Percentiles rank a stretch among this genome's conserved stretches.
phyloP scores from a whole-genome alignment of 2,329 filamentous ascomycete species.

The Pyrenophora tritici-repentis region DNA sequence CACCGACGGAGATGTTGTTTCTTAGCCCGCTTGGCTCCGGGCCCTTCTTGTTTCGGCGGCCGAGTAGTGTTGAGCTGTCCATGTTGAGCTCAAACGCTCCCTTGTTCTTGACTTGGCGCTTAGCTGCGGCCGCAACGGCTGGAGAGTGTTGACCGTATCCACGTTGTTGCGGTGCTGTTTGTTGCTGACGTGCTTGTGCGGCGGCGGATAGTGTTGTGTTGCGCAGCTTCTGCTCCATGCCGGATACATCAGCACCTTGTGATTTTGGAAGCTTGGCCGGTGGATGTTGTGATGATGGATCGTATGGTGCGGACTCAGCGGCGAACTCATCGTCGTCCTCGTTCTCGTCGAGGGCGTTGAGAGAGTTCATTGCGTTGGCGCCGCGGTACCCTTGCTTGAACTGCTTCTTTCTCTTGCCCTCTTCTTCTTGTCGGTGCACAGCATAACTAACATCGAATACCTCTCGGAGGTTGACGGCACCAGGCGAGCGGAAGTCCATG shows the following conservation, averaged over 20 bases:
- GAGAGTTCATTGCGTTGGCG: constrained; percentile 65
- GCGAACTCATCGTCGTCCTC: constrained; percentile 70
- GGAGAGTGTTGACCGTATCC: constrained; percentile 92
- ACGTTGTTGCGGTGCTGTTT: constrained; percentile 49
- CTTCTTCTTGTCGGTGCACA: constrained; percentile 94
- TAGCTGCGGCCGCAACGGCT: constrained; percentile 79
- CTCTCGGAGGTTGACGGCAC: constrained; percentile 91
- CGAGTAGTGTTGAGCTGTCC: constrained; percentile 86
- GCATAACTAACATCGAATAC: constrained; percentile 99
- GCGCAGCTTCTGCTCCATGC: constrained; percentile 85
- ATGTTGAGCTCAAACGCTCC: constrained; percentile 91
- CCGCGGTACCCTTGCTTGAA: constrained; percentile 71
- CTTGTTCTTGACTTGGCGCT: constrained; percentile 76
- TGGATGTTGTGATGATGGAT: constrained; percentile 53
- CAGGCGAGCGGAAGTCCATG: constrained; percentile 92
- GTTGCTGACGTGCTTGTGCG: constrained; percentile 63
- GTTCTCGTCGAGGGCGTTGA: constrained; percentile 68
- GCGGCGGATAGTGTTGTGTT: constrained; percentile 76
- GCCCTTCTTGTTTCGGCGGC: constrained; percentile 64
- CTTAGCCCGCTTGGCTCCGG: constrained; percentile 52
- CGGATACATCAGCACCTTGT: constrained; percentile 66
- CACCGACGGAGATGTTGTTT: constrained; percentile 47
- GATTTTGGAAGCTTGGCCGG: constrained; percentile 72
- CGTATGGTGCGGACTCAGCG: constrained; percentile 63
- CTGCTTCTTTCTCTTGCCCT: constrained; percentile 88